Evolutionary conservation across 1,284 basidiomycete species (phyloP).

Genomic region (Cerioporus squamosus): DNA sequence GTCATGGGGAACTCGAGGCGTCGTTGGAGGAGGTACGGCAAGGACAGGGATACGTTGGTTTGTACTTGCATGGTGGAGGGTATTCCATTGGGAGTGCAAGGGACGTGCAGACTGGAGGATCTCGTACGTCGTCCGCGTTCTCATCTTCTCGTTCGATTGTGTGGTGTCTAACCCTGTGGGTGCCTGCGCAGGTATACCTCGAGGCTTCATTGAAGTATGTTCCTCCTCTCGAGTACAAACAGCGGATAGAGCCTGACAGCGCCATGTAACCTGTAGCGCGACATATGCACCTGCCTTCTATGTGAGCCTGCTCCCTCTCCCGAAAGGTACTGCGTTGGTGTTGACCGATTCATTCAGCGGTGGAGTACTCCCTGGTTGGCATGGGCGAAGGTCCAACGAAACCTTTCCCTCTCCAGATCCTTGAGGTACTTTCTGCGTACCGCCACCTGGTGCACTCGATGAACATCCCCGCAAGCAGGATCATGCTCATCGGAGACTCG

Average conservation of each 20-base stretch:
- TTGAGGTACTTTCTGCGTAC: conserved; percentile 21
- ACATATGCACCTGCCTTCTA: conserved; percentile 16
- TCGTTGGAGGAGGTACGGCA: not conserved
- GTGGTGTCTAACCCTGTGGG: too few species aligned
- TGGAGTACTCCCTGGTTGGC: conserved; percentile 19
- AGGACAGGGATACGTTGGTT: conserved; percentile 4
- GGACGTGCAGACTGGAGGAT: conserved; percentile 18
- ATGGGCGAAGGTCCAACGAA: not conserved
- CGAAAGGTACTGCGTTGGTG: too few species aligned
- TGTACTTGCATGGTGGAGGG: conserved; percentile 22
- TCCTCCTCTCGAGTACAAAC: not conserved
- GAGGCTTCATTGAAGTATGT: conserved; percentile 16
- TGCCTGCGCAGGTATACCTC: conserved; percentile 18
- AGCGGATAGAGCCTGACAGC: too few species aligned
- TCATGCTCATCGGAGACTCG: conserved; percentile 22
- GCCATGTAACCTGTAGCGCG: conserved; percentile 8
- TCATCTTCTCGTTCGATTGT: too few species aligned
- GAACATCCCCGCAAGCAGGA: conserved; percentile 6
- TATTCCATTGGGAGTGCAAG: conserved; percentile 17
- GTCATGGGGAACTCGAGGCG: not conserved
- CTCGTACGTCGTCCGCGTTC: too few species aligned
- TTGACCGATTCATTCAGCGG: conserved; percentile 6
- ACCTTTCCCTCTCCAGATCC: conserved; percentile 15
- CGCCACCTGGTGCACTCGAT: conserved; percentile 4
- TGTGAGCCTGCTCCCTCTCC: conserved; percentile 1